Evolutionary conservation across 1,284 basidiomycete species (phyloP), one percentile per base, ranked within the genome.

Genomic region (Rhodotorula sp.): DNA sequence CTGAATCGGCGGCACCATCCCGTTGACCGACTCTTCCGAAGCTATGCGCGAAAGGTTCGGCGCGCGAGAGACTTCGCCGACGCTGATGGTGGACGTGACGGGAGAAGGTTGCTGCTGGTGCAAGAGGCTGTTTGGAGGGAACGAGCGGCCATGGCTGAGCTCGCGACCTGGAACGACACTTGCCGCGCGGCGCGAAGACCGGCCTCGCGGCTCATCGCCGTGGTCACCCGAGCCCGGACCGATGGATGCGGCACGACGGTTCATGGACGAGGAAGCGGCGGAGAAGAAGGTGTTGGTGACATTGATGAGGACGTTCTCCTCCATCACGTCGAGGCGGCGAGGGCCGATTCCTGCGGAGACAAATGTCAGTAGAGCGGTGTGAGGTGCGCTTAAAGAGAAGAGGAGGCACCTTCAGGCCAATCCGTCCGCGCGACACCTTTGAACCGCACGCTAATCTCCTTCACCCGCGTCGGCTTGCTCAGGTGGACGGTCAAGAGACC

Each of bases 401-500:
- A 24, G 11, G 59, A 32, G 85, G 64, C 74, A 92, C 93, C 91
- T 85, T 97, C 93, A 7, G 90, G 89, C 90, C 93, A 96, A 73
- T 86, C 85, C 22, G 85, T 86, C 64, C 82, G 78, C 7, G 82
- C 79, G 73, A 85, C 89, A 10, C 91, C 94, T 62, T 87, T 84
- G 29, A 98, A 83, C 75, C 88, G 87, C 56, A 96, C 83, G 64
- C 88, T 86, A 67, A 99, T 94, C 76, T 88, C 90, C 48, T 89
- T 89, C 77, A 99, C 89, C 79, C 89, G 88, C 51, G 88, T 93
- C 0, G 94, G 87, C 79, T 94, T 95, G 58, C 84, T 83, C 39
- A 97, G 84, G 19, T 87, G 86, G 55, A 99, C 83, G 2, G 88
- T 89, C 67, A 98, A 84, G 19, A 97, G 83, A n/a, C 94, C 95